Conservation (phyloP, 352 stramenopile species). For the Pythium aristosporum region DNA sequence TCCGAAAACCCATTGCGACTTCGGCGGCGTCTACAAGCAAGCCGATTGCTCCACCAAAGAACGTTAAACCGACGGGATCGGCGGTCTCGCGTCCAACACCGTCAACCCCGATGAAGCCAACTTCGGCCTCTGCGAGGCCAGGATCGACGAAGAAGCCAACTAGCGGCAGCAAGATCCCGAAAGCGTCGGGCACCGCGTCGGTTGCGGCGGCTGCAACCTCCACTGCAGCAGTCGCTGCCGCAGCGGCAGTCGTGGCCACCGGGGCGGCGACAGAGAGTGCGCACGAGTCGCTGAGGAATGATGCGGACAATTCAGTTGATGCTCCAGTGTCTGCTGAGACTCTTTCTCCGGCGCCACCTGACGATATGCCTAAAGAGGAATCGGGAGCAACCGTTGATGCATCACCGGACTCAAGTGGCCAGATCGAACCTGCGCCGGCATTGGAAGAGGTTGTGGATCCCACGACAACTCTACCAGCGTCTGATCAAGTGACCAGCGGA, state of each 20-base stretch:
- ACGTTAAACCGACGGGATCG: background rate
- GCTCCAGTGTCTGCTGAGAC: background rate
- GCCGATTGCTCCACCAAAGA: constrained; percentile 1
- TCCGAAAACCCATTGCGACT: background rate
- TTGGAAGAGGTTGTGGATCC: background rate
- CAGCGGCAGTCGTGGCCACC: background rate
- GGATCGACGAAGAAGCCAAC: constrained; percentile 2
- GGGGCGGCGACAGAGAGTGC: background rate
- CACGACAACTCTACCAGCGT: no score
- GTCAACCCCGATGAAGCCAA: background rate
- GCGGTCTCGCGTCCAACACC: background rate
- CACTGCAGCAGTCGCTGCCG: background rate
- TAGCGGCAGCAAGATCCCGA: background rate
- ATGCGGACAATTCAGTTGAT: background rate
- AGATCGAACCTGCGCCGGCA: background rate
- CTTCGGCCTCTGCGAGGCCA: background rate
- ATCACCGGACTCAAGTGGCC: background rate
- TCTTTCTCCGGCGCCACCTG: background rate
- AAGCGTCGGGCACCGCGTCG: background rate
- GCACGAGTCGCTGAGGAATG: no score
- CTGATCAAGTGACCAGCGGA: no score
- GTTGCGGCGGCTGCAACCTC: background rate
- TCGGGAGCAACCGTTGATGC: background rate
- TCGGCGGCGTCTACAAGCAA: background rate
- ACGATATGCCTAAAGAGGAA: background rate